phyloP scores from a whole-genome alignment of 352 stramenopile species.

The Globisporangium radiosum region DNA sequence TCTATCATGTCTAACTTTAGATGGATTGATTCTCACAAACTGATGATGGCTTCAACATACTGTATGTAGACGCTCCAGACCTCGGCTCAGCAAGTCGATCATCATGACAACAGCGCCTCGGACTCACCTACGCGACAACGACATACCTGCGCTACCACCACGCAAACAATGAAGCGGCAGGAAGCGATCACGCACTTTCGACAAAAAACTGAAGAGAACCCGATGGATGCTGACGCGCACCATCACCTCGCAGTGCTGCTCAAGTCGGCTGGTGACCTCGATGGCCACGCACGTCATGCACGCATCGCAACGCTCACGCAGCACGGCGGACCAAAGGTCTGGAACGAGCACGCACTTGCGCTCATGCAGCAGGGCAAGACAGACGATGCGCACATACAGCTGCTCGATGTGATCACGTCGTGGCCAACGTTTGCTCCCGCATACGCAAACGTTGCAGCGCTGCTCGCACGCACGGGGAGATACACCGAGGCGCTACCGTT shows the following conservation, averaged over 20 bases:
- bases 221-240: conserved; percentile 47
- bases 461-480: conserved; percentile 32
- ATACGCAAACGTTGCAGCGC: conserved; percentile 52
- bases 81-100: no score
- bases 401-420: conserved; percentile 31
- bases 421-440: conserved; percentile 42
- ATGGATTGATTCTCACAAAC: no score
- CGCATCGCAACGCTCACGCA: conserved; percentile 61
- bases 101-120: no score
- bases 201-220: conserved; percentile 41
- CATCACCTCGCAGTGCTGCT: conserved; percentile 57
- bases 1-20: no score
- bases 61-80: no score
- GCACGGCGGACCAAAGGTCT: conserved; percentile 42
- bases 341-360: conserved; percentile 54
- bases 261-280: conserved; percentile 32
- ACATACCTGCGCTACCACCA: neutral
- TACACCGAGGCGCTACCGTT: conserved; percentile 41
- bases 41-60: no score
- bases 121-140: no score
- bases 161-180: conserved; percentile 29
- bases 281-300: conserved; percentile 32
- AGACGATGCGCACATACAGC: conserved; percentile 31
- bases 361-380: conserved; percentile 34
- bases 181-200: conserved; percentile 64